Percentiles rank a stretch among this genome's conserved stretches.
Conservation (phyloP, 2,329 filamentous ascomycete genomes). For the Cadophora gregata region DNA sequence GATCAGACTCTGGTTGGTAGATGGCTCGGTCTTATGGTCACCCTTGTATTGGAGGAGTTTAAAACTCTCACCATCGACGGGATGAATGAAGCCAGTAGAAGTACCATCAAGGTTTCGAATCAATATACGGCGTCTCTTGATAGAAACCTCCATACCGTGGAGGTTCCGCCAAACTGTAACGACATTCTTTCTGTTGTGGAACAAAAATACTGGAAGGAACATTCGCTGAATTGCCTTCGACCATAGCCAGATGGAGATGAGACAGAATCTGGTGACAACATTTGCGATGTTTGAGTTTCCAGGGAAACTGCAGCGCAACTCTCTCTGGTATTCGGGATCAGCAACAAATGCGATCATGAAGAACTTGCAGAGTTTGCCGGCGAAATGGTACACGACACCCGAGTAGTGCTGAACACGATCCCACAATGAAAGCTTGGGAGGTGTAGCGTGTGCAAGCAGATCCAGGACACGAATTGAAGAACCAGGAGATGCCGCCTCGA, state of each 20-base stretch:
- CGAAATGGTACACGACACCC: constrained; percentile 27
- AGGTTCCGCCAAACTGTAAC: constrained; percentile 54
- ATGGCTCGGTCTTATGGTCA: constrained; percentile 50
- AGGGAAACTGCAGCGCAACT: constrained; percentile 50
- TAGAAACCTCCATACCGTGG: constrained; percentile 54
- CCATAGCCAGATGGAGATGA: constrained; percentile 54
- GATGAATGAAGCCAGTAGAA: constrained; percentile 53
- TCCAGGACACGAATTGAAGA: constrained; percentile 15
- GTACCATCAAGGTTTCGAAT: constrained; percentile 54
- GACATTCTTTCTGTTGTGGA: constrained; percentile 44
- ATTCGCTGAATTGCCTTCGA: constrained; percentile 51
- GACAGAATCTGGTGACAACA: constrained; percentile 48
- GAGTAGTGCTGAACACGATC: constrained; percentile 20
- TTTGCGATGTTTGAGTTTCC: constrained; percentile 42
- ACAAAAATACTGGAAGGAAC: constrained; percentile 52
- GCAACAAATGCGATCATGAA: constrained; percentile 51
- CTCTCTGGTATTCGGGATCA: constrained; percentile 51
- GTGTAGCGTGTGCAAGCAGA: constrained; percentile 18
- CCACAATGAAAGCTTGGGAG: constrained; percentile 21
- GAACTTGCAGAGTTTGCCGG: constrained; percentile 49
- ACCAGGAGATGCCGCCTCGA: not conserved
- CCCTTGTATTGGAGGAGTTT: constrained; percentile 32
- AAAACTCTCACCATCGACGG: constrained; percentile 19
- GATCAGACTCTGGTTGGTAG: constrained; percentile 48
- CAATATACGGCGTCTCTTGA: constrained; percentile 53